Evolutionary conservation across 352 stramenopile genomes (phyloP).

Genomic region (Phytopythium vexans): DNA sequence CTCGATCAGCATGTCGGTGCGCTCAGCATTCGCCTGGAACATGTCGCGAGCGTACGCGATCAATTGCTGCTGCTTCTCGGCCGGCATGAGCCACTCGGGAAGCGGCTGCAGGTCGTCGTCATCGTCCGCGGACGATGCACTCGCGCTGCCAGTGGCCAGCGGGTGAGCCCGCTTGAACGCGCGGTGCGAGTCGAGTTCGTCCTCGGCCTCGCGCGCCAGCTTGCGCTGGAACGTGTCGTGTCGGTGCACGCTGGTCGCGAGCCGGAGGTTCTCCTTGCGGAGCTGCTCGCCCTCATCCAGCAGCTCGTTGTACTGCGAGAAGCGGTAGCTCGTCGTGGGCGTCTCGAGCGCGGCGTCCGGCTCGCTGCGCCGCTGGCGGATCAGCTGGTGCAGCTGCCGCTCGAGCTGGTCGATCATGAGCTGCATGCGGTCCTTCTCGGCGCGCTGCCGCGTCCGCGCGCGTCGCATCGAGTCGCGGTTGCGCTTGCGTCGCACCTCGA

Average conservation of each 20-base stretch:
- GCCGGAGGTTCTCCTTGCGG: slow-evolving; percentile 12
- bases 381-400: slow-evolving; percentile 15
- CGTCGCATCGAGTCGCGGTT: slow-evolving; percentile 50
- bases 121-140: not conserved
- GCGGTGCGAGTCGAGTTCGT: slow-evolving; percentile 9
- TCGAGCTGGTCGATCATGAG: slow-evolving; percentile 29
- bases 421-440: slow-evolving; percentile 20
- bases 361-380: not conserved
- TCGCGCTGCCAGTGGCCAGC: not conserved
- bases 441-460: slow-evolving; percentile 23
- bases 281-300: slow-evolving; percentile 21
- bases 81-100: slow-evolving; percentile 13
- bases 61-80: slow-evolving; percentile 6
- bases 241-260: slow-evolving; percentile 12
- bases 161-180: not conserved
- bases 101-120: slow-evolving; percentile 9
- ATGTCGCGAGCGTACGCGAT: slow-evolving; percentile 17
- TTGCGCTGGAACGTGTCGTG: slow-evolving; percentile 20
- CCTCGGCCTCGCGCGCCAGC: slow-evolving; percentile 13
- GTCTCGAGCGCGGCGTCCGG: not conserved
- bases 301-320: slow-evolving; percentile 14
- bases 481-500: slow-evolving; percentile 28
- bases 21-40: slow-evolving; percentile 17
- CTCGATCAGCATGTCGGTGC: slow-evolving; percentile 13
- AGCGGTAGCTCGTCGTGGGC: slow-evolving; percentile 7